Evolutionary conservation across 78 protist species (phyloP).

Genomic region (Acrasis kona): DNA sequence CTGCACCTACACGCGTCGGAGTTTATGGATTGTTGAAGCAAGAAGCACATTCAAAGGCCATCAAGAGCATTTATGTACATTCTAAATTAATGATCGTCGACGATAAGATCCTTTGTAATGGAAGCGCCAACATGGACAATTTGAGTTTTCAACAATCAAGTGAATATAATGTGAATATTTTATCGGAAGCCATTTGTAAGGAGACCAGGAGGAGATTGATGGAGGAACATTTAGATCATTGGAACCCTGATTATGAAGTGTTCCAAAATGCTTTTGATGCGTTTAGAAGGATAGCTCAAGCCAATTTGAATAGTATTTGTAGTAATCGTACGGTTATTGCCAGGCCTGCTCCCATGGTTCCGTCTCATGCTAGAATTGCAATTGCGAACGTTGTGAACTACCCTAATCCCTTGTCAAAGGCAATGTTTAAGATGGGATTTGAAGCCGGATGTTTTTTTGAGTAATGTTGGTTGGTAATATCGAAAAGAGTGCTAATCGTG

Average conservation of each 20-base stretch:
- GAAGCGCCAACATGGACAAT: conserved; percentile 55
- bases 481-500: not conserved
- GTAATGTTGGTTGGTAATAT: no score
- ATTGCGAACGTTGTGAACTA: not conserved
- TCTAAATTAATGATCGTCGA: conserved; percentile 47
- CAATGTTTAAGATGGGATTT: not conserved
- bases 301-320: not conserved
- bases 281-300: not conserved
- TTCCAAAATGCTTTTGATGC: not conserved
- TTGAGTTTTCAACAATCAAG: conserved; percentile 46
- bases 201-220: conserved; percentile 34
- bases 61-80: conserved; percentile 51
- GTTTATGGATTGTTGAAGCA: conserved; percentile 45
- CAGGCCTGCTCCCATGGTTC: not conserved
- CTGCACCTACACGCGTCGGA: conserved; percentile 59
- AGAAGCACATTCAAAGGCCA: conserved; percentile 32
- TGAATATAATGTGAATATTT: conserved; percentile 26
- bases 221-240: conserved; percentile 44
- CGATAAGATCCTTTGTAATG: conserved; percentile 29
- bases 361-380: not conserved
- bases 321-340: not conserved
- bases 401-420: not conserved
- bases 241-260: not conserved
- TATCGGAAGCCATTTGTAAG: conserved; percentile 25
- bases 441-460: not conserved